Evolutionary conservation across 1,284 basidiomycete species (phyloP), one percentile per base, ranked within the genome.

Genomic region (Naganishia albida): DNA sequence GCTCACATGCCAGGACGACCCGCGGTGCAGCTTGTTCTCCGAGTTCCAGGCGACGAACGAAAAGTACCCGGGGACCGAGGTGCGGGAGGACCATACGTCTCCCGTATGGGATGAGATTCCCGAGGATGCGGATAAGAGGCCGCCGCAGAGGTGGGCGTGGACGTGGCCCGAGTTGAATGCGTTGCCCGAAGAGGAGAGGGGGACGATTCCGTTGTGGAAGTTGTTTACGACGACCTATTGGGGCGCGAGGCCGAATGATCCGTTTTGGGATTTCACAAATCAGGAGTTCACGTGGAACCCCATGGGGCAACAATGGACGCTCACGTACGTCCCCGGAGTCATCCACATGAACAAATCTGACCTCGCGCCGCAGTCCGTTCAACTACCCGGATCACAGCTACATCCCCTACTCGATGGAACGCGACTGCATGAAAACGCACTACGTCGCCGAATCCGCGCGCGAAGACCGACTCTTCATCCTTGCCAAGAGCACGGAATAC

Each of bases 321-420:
- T 75, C 3, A 72, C 71, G 72, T 75, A 65, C 39, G 60, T 68
- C 38, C 8, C 40, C 42, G 25, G 49, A n/a, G n/a, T n/a, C n/a
- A 6, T 51, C 1, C 28, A 20, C 26, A 18, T 10, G 39, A 23
- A 30, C 48, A 20, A 2, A 28, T 26, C 26, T 18, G 25, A 46
- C 28, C 20, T 25, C 6, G 10, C 48, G 40, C 39, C 15, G n/a
- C 62, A 77, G 73, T 34, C 74, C 76, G 0, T 77, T 72, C 68
- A 67, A 71, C 16, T 65, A 74, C 62, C 72, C 74, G 30, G 53
- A 69, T 30, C 74, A 77, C 67, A 60, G 68, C 20, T 69, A 72
- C 60, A 68, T 78, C 8, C 73, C 76, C 0, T 73, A 77, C 56
- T 71, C 74, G 6, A 71, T 79, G 63, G 75, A 78, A 68, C 67